These are phyloP conservation scores for Ustilago loliicola DNA, from an alignment of 1,284 basidiomycete species.

Conservation along the genomic window DNA sequence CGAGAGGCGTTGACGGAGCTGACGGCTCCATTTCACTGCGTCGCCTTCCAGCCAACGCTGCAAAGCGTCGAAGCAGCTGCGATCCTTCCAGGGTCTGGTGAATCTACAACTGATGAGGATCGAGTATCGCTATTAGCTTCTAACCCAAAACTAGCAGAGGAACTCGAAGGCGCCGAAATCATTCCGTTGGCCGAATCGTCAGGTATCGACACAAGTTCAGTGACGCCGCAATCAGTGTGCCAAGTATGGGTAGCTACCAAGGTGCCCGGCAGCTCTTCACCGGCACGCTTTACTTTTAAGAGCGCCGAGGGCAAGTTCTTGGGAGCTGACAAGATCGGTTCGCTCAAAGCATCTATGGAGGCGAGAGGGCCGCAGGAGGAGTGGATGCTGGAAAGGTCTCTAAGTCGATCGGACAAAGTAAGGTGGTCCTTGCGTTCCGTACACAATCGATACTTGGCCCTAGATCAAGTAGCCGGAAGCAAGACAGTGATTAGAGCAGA, in stretches of 20 bases:
- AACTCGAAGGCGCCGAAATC: conserved; percentile 46
- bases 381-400: conserved; percentile 40
- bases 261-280: conserved; percentile 34
- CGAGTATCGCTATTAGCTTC: conserved; percentile 22
- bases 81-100: conserved; percentile 5
- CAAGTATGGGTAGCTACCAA: conserved; percentile 64
- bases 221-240: conserved; percentile 56
- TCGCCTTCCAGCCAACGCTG: conserved; percentile 43
- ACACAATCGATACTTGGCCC: conserved; percentile 50
- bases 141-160: conserved; percentile 36
- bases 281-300: conserved; percentile 55
- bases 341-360: conserved; percentile 48
- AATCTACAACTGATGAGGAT: conserved; percentile 18
- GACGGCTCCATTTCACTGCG: conserved; percentile 11
- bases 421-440: conserved; percentile 41
- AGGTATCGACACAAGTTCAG: neutral
- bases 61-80: conserved; percentile 41
- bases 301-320: conserved; percentile 62
- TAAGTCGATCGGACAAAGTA: neutral
- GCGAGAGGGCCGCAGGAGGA: conserved; percentile 65
- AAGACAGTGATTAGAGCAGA: conserved; percentile 56
- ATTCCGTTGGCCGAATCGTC: conserved; percentile 13
- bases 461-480: conserved; percentile 48
- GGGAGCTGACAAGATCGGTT: conserved; percentile 52
- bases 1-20: conserved; percentile 9